Base-by-base conservation (phyloP, 140 eudicot species). In the Oenanthe javanica region DNA sequence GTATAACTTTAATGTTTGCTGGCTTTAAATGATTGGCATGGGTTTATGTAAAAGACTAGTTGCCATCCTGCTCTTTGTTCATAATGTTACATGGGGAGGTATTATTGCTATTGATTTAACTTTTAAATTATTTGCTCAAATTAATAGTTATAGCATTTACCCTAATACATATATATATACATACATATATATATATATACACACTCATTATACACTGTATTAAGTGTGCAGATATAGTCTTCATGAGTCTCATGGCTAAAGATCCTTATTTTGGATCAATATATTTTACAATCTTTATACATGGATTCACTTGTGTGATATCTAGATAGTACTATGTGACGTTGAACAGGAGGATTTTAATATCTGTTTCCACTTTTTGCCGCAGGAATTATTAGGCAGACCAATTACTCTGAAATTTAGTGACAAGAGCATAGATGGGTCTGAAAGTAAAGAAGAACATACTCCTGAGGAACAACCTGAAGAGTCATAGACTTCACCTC, bases 321-420 rank as follows among this genome's bases (percentile, higher is more conserved):
- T 11, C 19, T 5, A 27, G 45, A 6, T 67, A 25, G 42, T 67
- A 4, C 46, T 18, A 4, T 67, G 38, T 23, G 36, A 63, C 38
- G 38, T 63, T 63, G 6, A 63, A 63, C 70, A 63, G 38, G 38
- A 63, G 38, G 70, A 63, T 63, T 50, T 15, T 63, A n/a, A 63
- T 23, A 63, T 63, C 15, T 67, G n/a, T 67, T 46, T 48, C 15
- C 38, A 48, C 48, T 51, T 85, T 55, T 12, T 85, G 6, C 23
- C 55, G 84, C 82, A 93, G 98, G 98, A 93, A 79, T 75, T 93
- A 86, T 79, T 93, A 76, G 97, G 90, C 38, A 86, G 98, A 71
- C 86, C 90, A 64, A 84, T 93, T 77, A 81, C 76, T 40, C 43
- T 93, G 57, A 89, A 88, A 79, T 79, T 91, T 67, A 88, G 91